Base-by-base conservation (phyloP, 2,329 filamentous ascomycete species). In the Nothomitra cinnamomea region DNA sequence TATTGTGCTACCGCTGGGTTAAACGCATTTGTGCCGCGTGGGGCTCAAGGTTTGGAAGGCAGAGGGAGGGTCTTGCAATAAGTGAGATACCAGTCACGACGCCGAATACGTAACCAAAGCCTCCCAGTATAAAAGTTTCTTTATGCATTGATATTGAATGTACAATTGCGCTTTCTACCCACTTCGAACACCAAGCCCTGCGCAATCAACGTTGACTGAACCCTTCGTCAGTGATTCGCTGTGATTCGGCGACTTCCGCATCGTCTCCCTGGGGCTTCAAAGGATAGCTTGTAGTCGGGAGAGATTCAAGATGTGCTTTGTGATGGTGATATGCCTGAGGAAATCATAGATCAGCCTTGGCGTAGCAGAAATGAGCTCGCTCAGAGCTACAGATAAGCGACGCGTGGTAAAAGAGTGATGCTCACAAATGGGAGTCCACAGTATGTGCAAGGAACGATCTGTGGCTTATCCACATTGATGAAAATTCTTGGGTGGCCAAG, bases 401-500 rank as follows among this genome's bases (percentile, higher is more conserved):
- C 3, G 8, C 24, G 24, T 1, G 54, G n/a, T n/a, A n/a, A 43
- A 70, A 19, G 17, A 24, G 24, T 28, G 15, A 1, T 19, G 72
- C 89, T 66, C 77, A 96, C 92, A 67, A 82, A 98, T 61, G 92
- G 92, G 60, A 92, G 67, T 53, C 92, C 92, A 67, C 92, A 98
- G 74, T 98, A 98, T 64, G 78, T 83, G 75, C 92, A 98, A 66
- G 75, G 74, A 69, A 80, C 79, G 63, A 98, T 95, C 74, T 96
- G 82, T 43, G 92, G 86, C 76, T 95, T 96, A 71, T 98, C 92
- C 60, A 85, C 83, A 72, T 98, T 98, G 78, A 98, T 98, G 68
- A 88, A 98, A 70, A 98, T 84, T 64, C 80, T 79, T 51, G 92
- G 92, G 69, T 98, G 92, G 43, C 92, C 92, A 54, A 86, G 73